Base-by-base conservation (phyloP, 805 yeast genomes). In the Blastobotrys americana region DNA sequence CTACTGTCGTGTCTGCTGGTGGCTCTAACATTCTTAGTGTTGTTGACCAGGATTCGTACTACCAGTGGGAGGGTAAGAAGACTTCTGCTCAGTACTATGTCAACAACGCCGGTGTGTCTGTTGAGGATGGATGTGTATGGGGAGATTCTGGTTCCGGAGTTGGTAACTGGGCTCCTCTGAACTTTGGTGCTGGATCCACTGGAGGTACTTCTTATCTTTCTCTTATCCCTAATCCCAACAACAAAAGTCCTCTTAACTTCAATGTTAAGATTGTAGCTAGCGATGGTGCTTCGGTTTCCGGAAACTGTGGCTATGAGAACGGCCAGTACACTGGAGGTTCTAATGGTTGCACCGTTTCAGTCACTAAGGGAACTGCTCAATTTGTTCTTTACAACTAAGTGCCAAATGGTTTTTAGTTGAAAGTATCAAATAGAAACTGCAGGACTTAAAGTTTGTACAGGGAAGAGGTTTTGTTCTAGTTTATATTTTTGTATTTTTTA, bases 91-190 rank as follows among this genome's bases (percentile, higher is more conserved):
- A 90, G 74, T 93, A 86, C 78, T 90, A 90, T 70, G 97, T 90
- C 52, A 90, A 90, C 80, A 79, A 90, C 61, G 96, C 96, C 44
- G 97, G 97, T 75, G 87, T 88, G 56, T 74, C 85, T 44, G 73
- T 73, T 62, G 83, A 82, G 66, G 93, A 89, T 51, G 97, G 97
- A 58, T 90, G 98, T 74, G 66, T 84, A 56, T 90, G 98, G 98
- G 95, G 97, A 65, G 64, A 77, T 43, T 57, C 73, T 4, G 86
- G 86, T 53, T 74, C 89, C 33, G 83, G 81, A 58, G 68, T 84
- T 54, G 98, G 98, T 71, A 90, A 90, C 84, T 90, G 96, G 97
- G 95, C 97, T 54, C 97, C 97, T 57, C 73, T 90, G 55, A 85
- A 82, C 69, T 73, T 93, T 58, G 98, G 98, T 66, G 87, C 97